Evolutionary conservation across 2,329 filamentous ascomycete genomes (phyloP).

Genomic region (Phyllachora maydis): DNA sequence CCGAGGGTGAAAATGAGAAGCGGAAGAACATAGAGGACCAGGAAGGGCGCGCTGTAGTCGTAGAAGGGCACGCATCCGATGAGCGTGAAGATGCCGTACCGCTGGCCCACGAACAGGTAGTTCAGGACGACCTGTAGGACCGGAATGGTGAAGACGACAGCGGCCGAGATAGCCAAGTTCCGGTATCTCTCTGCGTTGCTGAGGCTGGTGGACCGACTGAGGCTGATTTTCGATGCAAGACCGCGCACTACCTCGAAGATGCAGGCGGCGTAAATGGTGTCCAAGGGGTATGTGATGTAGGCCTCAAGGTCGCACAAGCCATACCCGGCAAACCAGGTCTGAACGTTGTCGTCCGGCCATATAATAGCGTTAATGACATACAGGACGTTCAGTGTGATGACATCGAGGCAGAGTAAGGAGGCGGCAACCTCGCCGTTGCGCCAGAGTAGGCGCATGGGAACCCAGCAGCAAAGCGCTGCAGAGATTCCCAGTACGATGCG

Average conservation of each 20-base stretch:
- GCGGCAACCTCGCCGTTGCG: constrained; percentile 33
- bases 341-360: constrained; percentile 29
- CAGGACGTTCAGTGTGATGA: constrained; percentile 23
- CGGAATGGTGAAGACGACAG: constrained; percentile 33
- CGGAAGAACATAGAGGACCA: constrained; percentile 25
- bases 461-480: constrained; percentile 22
- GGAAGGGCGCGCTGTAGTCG: constrained; percentile 22
- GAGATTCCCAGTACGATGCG: constrained; percentile 24
- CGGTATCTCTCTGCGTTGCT: constrained; percentile 18
- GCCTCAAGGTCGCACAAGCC: constrained; percentile 31
- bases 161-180: constrained; percentile 22
- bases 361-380: constrained; percentile 27
- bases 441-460: constrained; percentile 28
- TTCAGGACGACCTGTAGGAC: constrained; percentile 25
- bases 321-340: constrained; percentile 26
- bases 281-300: constrained; percentile 13
- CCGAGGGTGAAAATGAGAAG: constrained; percentile 19
- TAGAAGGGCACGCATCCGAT: constrained; percentile 25
- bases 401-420: constrained; percentile 22
- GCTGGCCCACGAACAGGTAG: constrained; percentile 22
- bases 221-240: constrained; percentile 25
- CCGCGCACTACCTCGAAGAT: constrained; percentile 33
- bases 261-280: constrained; percentile 24
- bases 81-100: constrained; percentile 27
- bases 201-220: constrained; percentile 18